Evolutionary conservation across 805 yeast genomes (phyloP), one percentile per base, ranked within the genome.

Genomic region (Saturnispora quitensis): DNA sequence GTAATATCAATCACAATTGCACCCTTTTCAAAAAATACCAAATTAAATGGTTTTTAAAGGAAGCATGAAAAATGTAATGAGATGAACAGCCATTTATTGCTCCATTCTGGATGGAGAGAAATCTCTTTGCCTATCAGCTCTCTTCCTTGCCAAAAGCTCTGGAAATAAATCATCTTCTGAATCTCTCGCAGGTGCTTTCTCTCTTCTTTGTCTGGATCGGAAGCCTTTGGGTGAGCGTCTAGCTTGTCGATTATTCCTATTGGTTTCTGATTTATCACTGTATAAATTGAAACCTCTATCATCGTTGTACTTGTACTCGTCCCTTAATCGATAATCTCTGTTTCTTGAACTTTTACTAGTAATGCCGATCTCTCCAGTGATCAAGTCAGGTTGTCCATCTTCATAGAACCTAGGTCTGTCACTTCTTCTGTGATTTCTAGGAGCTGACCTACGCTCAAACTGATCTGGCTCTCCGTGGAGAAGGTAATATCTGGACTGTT

Each of bases 381-480:
- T 64, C 53, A 68, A 62, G 54, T 68, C 74, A 15, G 54, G 54
- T 35, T 55, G 59, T 24, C 51, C 27, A 17, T 44, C 25, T 49
- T 43, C 40, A 51, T 49, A 43, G 25, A 43, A 43, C 18, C 46
- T 18, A 27, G 35, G 24, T 45, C 40, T 45, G 3, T 20, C 27
- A 8, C 31, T 24, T 28, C 31, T 27, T 13, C 18, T 24, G n/a
- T 49, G 43, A 36, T 50, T 34, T 54, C 36, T 53, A 63, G 57
- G 50, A 63, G 55, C 47, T 40, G 48, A 15, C 59, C 56, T 24
- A 54, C 75, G 60, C 58, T 69, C 61, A 68, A 62, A 53, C 17
- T 51, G 52, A 13, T 79, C 78, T 3, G 89, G 91, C 61, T 82
- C 89, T 3, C 91, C 91, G 57, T 84, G 83, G 17, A 81, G 61